Conservation (phyloP, 2,329 filamentous ascomycete genomes). For the Fusarium nematophilum region DNA sequence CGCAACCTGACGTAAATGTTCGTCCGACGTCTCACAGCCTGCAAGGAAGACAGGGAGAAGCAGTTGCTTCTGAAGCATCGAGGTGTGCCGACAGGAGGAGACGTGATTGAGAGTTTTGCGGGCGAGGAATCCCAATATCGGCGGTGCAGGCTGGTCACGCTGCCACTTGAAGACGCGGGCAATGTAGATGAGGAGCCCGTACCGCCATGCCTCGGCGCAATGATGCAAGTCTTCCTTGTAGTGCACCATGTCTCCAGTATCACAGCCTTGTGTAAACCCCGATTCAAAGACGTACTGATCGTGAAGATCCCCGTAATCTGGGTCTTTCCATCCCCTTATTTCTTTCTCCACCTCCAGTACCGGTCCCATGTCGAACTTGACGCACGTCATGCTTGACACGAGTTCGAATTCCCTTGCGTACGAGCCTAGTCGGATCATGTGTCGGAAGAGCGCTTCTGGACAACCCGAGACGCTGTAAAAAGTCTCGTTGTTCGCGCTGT, state of each 20-base stretch:
- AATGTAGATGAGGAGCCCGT: conserved; percentile 48
- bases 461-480: conserved; percentile 50
- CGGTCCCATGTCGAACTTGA: conserved; percentile 42
- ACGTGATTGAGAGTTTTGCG: conserved; percentile 43
- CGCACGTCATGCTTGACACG: conserved; percentile 45
- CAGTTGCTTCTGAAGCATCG: conserved; percentile 50
- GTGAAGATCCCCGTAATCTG: conserved; percentile 11
- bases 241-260: conserved; percentile 12
- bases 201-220: conserved; percentile 50
- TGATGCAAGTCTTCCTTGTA: conserved; percentile 45
- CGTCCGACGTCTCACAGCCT: conserved; percentile 43
- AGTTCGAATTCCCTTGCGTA: conserved; percentile 46
- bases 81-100: conserved; percentile 39
- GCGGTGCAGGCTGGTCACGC: conserved; percentile 12
- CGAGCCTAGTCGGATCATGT: conserved; percentile 44
- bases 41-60: conserved; percentile 52
- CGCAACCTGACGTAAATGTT: conserved; percentile 37
- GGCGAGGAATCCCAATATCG: conserved; percentile 34
- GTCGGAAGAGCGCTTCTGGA: conserved; percentile 42
- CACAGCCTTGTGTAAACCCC: background rate
- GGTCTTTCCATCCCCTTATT: conserved; percentile 35
- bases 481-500: conserved; percentile 38
- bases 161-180: conserved; percentile 44
- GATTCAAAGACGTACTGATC: conserved; percentile 1
- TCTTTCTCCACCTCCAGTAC: conserved; percentile 29